Conservation (phyloP, 371 early-diverging fungal genomes). For the Apophysomyces sp. region DNA sequence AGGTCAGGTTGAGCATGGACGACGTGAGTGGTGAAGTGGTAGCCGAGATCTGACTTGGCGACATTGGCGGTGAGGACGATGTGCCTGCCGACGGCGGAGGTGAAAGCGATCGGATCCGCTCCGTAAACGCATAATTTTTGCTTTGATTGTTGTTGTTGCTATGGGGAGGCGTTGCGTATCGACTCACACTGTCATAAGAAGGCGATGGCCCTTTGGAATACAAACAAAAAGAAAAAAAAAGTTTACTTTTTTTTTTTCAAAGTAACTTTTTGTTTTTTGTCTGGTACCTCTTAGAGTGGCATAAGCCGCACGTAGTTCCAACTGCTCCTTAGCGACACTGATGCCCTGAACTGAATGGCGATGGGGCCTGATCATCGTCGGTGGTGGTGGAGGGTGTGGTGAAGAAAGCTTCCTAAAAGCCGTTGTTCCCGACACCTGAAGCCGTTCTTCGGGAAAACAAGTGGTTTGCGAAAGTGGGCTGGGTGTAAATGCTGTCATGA, state of each 20-base stretch:
- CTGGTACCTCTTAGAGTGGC: slow-evolving; percentile 1
- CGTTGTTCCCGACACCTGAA: neutral
- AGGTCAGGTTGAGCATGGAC: slow-evolving; percentile 42
- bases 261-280: neutral
- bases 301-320: slow-evolving; percentile 25
- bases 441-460: neutral
- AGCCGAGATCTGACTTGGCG: slow-evolving; percentile 17
- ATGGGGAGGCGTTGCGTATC: slow-evolving; percentile 14
- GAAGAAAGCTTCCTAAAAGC: slow-evolving; percentile 7
- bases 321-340: slow-evolving; percentile 41
- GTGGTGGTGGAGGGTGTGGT: slow-evolving; percentile 5
- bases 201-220: slow-evolving; percentile 10
- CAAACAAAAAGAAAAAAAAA: neutral
- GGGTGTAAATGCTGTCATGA: slow-evolving; percentile 40
- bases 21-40: slow-evolving; percentile 18
- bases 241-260: neutral
- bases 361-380: slow-evolving; percentile 24
- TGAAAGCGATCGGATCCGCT: slow-evolving; percentile 20
- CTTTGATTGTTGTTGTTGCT: slow-evolving; percentile 4
- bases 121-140: slow-evolving; percentile 13
- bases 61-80: slow-evolving; percentile 21
- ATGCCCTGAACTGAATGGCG: slow-evolving; percentile 53
- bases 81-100: slow-evolving; percentile 17
- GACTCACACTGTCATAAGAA: neutral
- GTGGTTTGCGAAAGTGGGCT: slow-evolving; percentile 30